Percentiles rank a stretch among this genome's conserved stretches.
phyloP scores from a whole-genome alignment of 2,329 filamentous ascomycete species.

The Teratosphaeriaceae sp. region DNA sequence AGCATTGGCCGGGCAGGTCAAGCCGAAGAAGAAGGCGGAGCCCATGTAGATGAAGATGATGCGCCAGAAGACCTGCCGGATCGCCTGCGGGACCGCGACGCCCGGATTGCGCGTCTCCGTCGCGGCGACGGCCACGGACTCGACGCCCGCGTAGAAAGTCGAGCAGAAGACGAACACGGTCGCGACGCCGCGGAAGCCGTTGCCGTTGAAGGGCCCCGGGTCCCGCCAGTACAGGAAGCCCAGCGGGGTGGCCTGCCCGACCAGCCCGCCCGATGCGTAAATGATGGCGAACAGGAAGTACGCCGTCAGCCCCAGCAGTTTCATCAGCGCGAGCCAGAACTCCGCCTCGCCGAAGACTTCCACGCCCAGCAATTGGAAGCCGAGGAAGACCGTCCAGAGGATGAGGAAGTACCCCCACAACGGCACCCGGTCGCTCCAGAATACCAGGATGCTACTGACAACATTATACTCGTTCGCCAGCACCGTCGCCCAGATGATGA shows the following conservation, averaged over 20 bases:
- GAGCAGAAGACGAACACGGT: constrained; percentile 38
- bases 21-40: constrained; percentile 65
- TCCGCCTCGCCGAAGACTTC: constrained; percentile 38
- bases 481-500: constrained; percentile 59
- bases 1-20: constrained; percentile 66
- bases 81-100: constrained; percentile 33
- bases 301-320: constrained; percentile 31
- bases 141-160: constrained; percentile 46
- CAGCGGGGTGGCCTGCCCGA: constrained; percentile 21
- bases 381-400: constrained; percentile 31
- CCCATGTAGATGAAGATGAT: constrained; percentile 58
- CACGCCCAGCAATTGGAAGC: constrained; percentile 35
- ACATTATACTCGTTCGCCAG: constrained; percentile 67
- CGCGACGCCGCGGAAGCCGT: constrained; percentile 37
- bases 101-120: constrained; percentile 47
- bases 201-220: constrained; percentile 32
- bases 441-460: constrained; percentile 57
- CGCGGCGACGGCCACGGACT: constrained; percentile 46
- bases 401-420: constrained; percentile 36
- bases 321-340: constrained; percentile 39
- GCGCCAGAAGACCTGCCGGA: constrained; percentile 27
- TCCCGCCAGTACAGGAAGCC: constrained; percentile 32
- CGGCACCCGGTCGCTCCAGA: constrained; percentile 52
- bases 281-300: constrained; percentile 38
- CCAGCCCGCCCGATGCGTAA: constrained; percentile 27